Evolutionary conservation across 805 yeast genomes (phyloP), one percentile per base, ranked within the genome.

Genomic region (Saccharomycopsis malanga): DNA sequence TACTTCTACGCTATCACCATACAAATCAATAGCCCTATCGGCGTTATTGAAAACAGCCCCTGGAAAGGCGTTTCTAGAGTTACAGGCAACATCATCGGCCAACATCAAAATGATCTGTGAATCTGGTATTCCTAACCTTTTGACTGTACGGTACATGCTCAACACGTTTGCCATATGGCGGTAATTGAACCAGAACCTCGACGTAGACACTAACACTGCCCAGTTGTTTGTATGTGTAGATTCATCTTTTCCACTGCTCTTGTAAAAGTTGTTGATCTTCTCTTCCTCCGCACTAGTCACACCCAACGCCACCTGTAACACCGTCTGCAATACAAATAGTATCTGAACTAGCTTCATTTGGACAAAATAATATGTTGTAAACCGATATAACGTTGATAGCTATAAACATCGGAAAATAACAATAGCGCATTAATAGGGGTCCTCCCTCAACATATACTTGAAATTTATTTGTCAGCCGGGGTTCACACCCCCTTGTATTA

Each of bases 101-200:
- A 93, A 68, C 98, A 93, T 93, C 57, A 93, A 69, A 39, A 93
- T 89, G 61, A 93, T 93, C 61, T 93, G 98, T 2, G 96, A 88
- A 66, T 93, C 98, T 0, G 99, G 99, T 22, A 93, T 93, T 2
- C 98, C 99, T 44, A 93, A 67, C 57, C 98, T 72, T 65, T 91
- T 93, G 34, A 93, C 98, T 0, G 98, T 93, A 56, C 98, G 74
- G 68, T 93, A 93, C 77, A 93, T 81, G 60, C 95, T 83, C 55
- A 93, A 70, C 25, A 85, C 95, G 64, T 93, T 93, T 34, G 98
- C 98, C 87, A 91, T 87, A 64, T 93, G 99, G 61, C 98, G 74
- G 61, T 93, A 93, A 64, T 93, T 93, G 73, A 93, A 93, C 99
- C 99, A 93, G 67, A 93, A 93, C 50, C 98, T 70, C 10, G 97